Evolutionary conservation across 2,329 filamentous ascomycete genomes (phyloP).

Genomic region (Neonectria hederae): DNA sequence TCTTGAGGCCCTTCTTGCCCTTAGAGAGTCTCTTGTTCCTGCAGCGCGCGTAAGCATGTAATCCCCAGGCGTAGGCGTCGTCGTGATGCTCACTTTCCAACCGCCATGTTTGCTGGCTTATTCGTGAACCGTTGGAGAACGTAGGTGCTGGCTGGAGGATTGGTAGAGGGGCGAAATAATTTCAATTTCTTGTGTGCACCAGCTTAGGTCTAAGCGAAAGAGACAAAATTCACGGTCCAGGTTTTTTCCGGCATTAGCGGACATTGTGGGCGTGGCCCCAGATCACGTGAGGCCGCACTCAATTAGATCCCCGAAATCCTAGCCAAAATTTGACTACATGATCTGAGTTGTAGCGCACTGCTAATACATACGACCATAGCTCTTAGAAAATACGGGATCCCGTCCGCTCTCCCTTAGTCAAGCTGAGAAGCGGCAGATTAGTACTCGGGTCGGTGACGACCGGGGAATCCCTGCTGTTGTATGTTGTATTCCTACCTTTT

Average conservation of each 20-base stretch:
- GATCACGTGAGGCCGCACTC: slow-evolving; percentile 31
- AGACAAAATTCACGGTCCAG: slow-evolving; percentile 39
- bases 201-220: slow-evolving; percentile 52
- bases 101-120: slow-evolving; percentile 67
- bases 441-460: slow-evolving; percentile 16
- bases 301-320: not conserved
- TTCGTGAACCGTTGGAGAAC: slow-evolving; percentile 55
- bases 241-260: slow-evolving; percentile 43
- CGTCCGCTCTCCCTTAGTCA: slow-evolving; percentile 15
- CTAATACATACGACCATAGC: slow-evolving; percentile 8
- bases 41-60: slow-evolving; percentile 38
- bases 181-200: slow-evolving; percentile 53
- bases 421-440: slow-evolving; percentile 11
- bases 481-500: too few species aligned
- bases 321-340: not conserved
- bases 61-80: slow-evolving; percentile 9
- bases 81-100: slow-evolving; percentile 63
- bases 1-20: slow-evolving; percentile 99
- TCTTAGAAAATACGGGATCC: slow-evolving; percentile 15
- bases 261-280: slow-evolving; percentile 23
- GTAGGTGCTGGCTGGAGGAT: slow-evolving; percentile 55
- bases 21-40: slow-evolving; percentile 99
- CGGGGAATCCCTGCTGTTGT: slow-evolving; percentile 11
- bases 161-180: slow-evolving; percentile 54
- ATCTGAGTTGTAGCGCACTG: not conserved